A percentile compares a stretch with the other conserved stretches of the same genome.
These are phyloP conservation scores for Cladosporium sphaerospermum DNA, from an alignment of 2,329 filamentous ascomycete species.

Conservation along the genomic window DNA sequence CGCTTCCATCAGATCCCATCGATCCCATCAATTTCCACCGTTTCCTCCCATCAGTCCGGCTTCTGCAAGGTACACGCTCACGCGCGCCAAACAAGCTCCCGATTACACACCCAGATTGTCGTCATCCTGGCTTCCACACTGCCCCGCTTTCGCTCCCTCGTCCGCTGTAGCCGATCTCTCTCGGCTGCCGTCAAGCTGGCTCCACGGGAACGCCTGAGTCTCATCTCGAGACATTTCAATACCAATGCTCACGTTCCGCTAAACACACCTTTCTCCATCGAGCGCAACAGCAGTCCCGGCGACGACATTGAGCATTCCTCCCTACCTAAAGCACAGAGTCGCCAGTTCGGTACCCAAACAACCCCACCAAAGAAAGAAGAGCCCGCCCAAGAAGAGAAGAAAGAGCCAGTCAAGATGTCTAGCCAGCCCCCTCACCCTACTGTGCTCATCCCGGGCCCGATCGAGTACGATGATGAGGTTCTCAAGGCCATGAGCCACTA, in stretches of 20 bases:
- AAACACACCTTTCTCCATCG: constrained; percentile 59
- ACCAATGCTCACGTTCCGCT: constrained; percentile 50
- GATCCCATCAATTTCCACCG: too few relatives aligned
- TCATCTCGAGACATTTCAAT: constrained; percentile 57
- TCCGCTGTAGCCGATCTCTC: constrained; percentile 12
- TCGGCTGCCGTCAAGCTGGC: constrained; percentile 38
- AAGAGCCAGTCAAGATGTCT: constrained; percentile 45
- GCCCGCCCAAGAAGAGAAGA: constrained; percentile 6
- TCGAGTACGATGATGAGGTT: constrained; percentile 97
- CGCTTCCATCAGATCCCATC: constrained; percentile 1
- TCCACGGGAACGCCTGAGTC: constrained; percentile 40
- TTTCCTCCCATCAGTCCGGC: constrained; percentile 11
- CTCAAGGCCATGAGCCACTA: constrained; percentile 92
- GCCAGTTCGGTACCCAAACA: constrained; percentile 22
- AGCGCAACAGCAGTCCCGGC: constrained; percentile 45
- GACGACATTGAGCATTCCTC: constrained; percentile 48
- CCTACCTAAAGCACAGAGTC: constrained; percentile 17
- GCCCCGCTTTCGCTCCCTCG: constrained; percentile 15
- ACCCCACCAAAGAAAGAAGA: constrained; percentile 20
- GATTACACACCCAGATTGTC: constrained; percentile 8
- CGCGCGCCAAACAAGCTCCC: constrained; percentile 8
- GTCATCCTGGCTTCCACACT: constrained; percentile 16
- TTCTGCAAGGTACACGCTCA: constrained; percentile 7
- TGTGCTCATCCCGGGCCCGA: constrained; percentile 91
- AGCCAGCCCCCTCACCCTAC: constrained; percentile 58